Evolutionary conservation across 1,284 basidiomycete species (phyloP).

Genomic region (Fistulina hepatica): DNA sequence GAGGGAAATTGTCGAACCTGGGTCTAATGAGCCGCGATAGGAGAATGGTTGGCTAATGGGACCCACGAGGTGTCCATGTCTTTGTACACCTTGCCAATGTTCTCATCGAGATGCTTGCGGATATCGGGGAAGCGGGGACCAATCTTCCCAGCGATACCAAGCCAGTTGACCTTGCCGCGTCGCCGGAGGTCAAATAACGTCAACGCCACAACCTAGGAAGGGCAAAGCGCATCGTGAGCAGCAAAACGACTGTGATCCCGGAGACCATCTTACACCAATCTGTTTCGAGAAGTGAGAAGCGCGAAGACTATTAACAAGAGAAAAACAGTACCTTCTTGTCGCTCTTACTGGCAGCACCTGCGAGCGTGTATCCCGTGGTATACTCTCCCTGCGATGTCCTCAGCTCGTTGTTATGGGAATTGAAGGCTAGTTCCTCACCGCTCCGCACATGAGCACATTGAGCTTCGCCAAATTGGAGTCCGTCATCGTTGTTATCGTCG

Average conservation of each 20-base stretch:
- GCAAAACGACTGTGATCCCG: conserved; percentile 6
- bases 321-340: conserved; percentile 69
- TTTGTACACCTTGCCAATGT: conserved; percentile 77
- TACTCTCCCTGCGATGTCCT: conserved; percentile 59
- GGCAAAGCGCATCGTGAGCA: too few relatives aligned
- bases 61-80: conserved; percentile 74
- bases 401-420: neutral
- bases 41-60: neutral
- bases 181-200: conserved; percentile 86
- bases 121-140: conserved; percentile 83
- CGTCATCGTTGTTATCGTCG: too few relatives aligned
- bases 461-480: conserved; percentile 35
- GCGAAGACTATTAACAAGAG: neutral
- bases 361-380: conserved; percentile 87
- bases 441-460: conserved; percentile 71
- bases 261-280: conserved; percentile 49
- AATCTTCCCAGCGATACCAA: conserved; percentile 77
- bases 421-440: conserved; percentile 30
- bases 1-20: conserved; percentile 75
- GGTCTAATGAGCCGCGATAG: conserved; percentile 8
- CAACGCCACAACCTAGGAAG: conserved; percentile 72
- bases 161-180: conserved; percentile 66
- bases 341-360: conserved; percentile 84
- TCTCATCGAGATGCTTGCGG: conserved; percentile 69
- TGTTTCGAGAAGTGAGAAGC: conserved; percentile 18